Conservation (phyloP, 2,329 filamentous ascomycete species). For the Exophiala alcalophila region DNA sequence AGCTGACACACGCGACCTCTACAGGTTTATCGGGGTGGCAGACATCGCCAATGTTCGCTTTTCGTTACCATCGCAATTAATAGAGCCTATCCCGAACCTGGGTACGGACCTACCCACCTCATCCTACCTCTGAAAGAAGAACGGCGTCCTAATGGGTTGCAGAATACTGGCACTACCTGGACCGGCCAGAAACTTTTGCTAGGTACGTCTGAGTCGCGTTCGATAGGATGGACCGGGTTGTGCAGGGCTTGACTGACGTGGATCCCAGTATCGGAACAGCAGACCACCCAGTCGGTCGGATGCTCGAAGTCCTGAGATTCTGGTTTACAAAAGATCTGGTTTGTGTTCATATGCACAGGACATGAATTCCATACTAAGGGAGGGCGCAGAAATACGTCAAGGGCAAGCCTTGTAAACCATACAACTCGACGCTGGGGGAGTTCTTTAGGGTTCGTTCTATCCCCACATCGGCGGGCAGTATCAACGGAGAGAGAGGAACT, state of each 20-base stretch:
- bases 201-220: slow-evolving; percentile 44
- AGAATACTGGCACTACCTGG: slow-evolving; percentile 99
- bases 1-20: no score
- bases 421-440: slow-evolving; percentile 94
- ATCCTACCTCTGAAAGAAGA: no score
- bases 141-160: slow-evolving; percentile 25
- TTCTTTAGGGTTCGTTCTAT: slow-evolving; percentile 76
- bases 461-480: neutral
- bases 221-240: neutral
- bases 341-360: no score
- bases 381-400: slow-evolving; percentile 84
- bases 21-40: slow-evolving; percentile 88
- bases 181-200: slow-evolving; percentile 86
- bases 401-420: slow-evolving; percentile 97
- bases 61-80: slow-evolving; percentile 88
- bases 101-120: slow-evolving; percentile 51
- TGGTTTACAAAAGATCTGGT: slow-evolving; percentile 98
- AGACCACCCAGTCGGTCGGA: slow-evolving; percentile 85
- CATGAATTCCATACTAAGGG: slow-evolving; percentile 18
- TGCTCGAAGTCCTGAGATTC: slow-evolving; percentile 90
- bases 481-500: slow-evolving; percentile 3
- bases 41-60: slow-evolving; percentile 96
- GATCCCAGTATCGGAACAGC: slow-evolving; percentile 71
- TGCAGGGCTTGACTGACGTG: slow-evolving; percentile 38
- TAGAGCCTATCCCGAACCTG: slow-evolving; percentile 93